phyloP scores from a whole-genome alignment of 371 early-diverging fungal genomes.

The Capillidium heterosporum region DNA sequence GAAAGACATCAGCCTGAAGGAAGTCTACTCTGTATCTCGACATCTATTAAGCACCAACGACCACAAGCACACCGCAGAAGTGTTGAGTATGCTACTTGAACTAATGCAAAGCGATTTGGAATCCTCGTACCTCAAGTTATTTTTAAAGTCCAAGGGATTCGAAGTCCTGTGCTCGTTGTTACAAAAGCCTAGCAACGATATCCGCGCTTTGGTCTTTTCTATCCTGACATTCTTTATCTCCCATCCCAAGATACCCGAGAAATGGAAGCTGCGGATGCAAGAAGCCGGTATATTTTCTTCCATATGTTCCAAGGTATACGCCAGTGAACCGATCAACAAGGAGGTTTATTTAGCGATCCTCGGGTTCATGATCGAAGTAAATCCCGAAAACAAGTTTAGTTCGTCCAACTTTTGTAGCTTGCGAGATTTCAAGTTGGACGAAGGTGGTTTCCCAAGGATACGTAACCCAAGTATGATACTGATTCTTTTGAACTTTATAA shows the following conservation, averaged over 20 bases:
- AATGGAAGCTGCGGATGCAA: slow-evolving; percentile 8
- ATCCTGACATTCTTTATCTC: slow-evolving; percentile 7
- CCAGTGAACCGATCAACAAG: not conserved
- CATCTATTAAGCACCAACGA: slow-evolving; percentile 8
- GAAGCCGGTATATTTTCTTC: slow-evolving; percentile 5
- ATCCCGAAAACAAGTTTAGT: not conserved
- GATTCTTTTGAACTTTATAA: too few species aligned
- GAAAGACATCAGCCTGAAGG: slow-evolving; percentile 6
- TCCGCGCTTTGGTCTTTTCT: slow-evolving; percentile 6
- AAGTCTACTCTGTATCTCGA: slow-evolving; percentile 7
- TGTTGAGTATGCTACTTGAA: slow-evolving; percentile 6
- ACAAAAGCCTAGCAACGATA: slow-evolving; percentile 5
- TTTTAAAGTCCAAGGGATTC: slow-evolving; percentile 8
- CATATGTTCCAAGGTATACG: not conserved
- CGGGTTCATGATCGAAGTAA: not conserved
- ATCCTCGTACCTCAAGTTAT: slow-evolving; percentile 6
- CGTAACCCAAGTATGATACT: too few species aligned
- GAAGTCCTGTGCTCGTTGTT: slow-evolving; percentile 10
- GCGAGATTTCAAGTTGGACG: too few species aligned
- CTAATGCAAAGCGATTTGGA: slow-evolving; percentile 2
- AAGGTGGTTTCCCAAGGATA: too few species aligned
- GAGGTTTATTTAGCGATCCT: not conserved
- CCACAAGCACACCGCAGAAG: slow-evolving; percentile 8
- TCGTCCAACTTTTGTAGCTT: too few species aligned
- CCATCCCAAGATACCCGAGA: slow-evolving; percentile 7